These are phyloP conservation scores for Lentinula boryana DNA, from an alignment of 768 basidiomycete species.

Conservation along the genomic window DNA sequence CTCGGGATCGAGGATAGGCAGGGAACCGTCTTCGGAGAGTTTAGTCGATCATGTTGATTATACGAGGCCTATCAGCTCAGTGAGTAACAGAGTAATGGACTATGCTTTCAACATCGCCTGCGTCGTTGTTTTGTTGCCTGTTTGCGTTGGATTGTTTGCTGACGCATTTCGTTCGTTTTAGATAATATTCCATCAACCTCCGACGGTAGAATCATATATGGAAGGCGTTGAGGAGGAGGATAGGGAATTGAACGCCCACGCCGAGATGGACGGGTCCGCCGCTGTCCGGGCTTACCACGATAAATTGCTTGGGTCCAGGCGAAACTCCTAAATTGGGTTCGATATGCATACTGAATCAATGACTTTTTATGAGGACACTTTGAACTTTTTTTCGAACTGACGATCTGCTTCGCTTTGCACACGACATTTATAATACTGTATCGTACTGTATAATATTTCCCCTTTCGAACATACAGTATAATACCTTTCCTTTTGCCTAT, in stretches of 20 bases:
- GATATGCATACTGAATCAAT: no score
- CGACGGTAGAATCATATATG: not conserved
- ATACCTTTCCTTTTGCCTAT: no score
- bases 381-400: no score
- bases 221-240: not conserved
- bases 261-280: not conserved
- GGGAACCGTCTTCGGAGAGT: not conserved
- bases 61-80: constrained; percentile 5
- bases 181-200: not conserved
- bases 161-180: not conserved
- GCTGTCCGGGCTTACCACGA: constrained; percentile 1
- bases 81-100: not conserved
- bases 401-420: no score
- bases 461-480: no score
- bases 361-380: no score
- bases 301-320: not conserved
- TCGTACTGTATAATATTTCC: no score
- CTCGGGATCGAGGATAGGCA: not conserved
- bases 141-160: not conserved
- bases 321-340: not conserved
- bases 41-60: constrained; percentile 3
- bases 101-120: not conserved
- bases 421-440: no score
- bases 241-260: not conserved
- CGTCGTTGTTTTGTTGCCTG: no score